These are phyloP conservation scores for Monoraphidium neglectum DNA, from an alignment of 139 green algal genomes.

Conservation along the genomic window DNA sequence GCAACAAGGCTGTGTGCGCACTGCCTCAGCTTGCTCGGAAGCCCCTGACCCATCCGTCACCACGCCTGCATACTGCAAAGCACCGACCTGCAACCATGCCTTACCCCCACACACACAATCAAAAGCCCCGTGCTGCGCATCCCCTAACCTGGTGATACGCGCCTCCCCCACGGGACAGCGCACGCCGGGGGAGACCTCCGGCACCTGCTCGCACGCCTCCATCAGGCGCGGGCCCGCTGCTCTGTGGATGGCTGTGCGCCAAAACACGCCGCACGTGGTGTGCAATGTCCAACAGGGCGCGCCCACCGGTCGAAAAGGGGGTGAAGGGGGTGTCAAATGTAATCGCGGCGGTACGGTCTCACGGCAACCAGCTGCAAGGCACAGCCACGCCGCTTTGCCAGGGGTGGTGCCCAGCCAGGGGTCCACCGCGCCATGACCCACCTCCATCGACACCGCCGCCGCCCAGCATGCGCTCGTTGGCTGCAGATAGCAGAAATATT, in stretches of 20 bases:
- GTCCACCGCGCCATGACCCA: constrained; percentile 16
- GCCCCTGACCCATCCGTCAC: too few species aligned
- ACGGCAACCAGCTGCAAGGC: too few species aligned
- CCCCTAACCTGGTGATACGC: constrained; percentile 55
- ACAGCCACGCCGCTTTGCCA: too few species aligned
- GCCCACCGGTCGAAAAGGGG: too few species aligned
- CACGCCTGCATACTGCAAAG: background rate
- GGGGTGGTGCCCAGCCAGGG: too few species aligned
- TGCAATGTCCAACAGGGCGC: too few species aligned
- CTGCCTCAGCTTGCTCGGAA: too few species aligned
- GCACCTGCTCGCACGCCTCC: constrained; percentile 65
- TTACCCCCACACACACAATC: background rate
- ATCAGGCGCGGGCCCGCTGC: constrained; percentile 76
- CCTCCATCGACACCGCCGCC: constrained; percentile 87
- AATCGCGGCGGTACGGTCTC: too few species aligned
- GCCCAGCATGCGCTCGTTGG: constrained; percentile 87
- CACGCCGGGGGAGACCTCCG: constrained; percentile 52
- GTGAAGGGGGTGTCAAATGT: too few species aligned
- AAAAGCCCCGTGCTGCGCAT: background rate
- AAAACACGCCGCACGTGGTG: too few species aligned
- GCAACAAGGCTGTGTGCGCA: too few species aligned
- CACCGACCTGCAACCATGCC: background rate
- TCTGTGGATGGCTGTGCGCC: constrained; percentile 87
- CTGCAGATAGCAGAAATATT: too few species aligned
- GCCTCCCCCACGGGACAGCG: constrained; percentile 84